Evolutionary conservation across 2,329 filamentous ascomycete genomes (phyloP), one percentile per base, ranked within the genome.

Genomic region (Diaporthe sp.): DNA sequence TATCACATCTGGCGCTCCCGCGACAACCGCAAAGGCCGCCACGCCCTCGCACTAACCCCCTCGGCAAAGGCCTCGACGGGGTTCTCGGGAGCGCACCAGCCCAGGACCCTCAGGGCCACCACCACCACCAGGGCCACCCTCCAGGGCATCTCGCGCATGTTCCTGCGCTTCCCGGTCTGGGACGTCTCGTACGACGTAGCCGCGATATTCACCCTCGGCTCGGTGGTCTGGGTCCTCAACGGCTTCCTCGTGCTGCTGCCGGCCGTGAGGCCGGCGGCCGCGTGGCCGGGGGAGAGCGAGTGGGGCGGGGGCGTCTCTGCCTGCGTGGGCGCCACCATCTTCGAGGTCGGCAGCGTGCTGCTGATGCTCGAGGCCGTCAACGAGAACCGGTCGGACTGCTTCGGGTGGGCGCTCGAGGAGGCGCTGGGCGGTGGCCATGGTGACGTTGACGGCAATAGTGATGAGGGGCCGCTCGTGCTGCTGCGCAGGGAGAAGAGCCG

Each of bases 351-450:
- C 0, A 91, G 90, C 49, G 80, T 94, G 1, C 82, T 94, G 2
- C 85, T 94, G 37, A 86, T 94, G 82, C 84, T 93, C 2, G 92
- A 94, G 81, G 92, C 92, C 4, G 86, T 93, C n/a, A 94, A 94
- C 80, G 90, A 92, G 79, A 91, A 93, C 79, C 85, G 88, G 17
- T 84, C 88, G 0, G 90, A 89, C 17, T 94, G 92, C 81, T 94
- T 94, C 80, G 92, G 92, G 4, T 94, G 92, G 92, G 92, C 92
- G 0, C 79, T 94, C 1, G 89, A 93, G 78, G 85, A 86, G 31
- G 86, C 85, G 0, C 55, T 89, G 2, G 84, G 84, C 55, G 81
- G 81, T 58, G 79, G 77, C 15, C 44, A 81, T 65, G 79, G 78
- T 13, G 53, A 77, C 4, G 73, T 58, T 12, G 73, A 61, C 5